Conservation (phyloP, 2,329 filamentous ascomycete species). For the Ophiostoma montium region DNA sequence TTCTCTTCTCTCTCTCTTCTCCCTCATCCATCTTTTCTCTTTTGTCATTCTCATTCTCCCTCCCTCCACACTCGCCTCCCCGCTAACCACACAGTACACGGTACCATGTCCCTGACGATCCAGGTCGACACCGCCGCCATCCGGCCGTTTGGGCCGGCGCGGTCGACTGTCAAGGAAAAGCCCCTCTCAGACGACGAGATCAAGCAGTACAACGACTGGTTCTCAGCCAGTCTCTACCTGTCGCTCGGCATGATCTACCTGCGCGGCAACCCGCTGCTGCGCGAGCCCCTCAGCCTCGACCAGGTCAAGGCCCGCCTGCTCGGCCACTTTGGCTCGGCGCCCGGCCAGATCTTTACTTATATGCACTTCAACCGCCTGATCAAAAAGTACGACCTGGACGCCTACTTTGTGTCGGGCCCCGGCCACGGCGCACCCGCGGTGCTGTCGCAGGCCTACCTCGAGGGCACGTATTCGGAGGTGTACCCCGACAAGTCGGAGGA, state of each 20-base stretch:
- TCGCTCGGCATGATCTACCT: slow-evolving; percentile 72
- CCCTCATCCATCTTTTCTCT: background rate
- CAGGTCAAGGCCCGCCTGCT: slow-evolving; percentile 62
- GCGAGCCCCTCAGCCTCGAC: slow-evolving; percentile 51
- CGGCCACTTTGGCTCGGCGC: slow-evolving; percentile 67
- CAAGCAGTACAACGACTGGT: slow-evolving; percentile 56
- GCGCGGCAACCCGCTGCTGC: slow-evolving; percentile 56
- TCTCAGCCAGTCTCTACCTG: slow-evolving; percentile 61
- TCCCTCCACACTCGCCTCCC: background rate
- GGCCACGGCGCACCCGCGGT: slow-evolving; percentile 67
- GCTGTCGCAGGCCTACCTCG: slow-evolving; percentile 62
- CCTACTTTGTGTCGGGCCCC: slow-evolving; percentile 61
- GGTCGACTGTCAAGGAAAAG: slow-evolving; percentile 46
- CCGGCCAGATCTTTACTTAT: slow-evolving; percentile 69
- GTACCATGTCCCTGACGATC: slow-evolving; percentile 6
- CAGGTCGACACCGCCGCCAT: slow-evolving; percentile 37
- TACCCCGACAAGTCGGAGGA: slow-evolving; percentile 62
- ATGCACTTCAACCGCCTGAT: slow-evolving; percentile 74
- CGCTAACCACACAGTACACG: background rate
- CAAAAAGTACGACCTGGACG: slow-evolving; percentile 63
- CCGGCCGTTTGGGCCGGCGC: slow-evolving; percentile 49
- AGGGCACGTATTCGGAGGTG: slow-evolving; percentile 64
- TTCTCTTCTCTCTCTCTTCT: background rate
- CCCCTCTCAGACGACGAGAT: slow-evolving; percentile 54
- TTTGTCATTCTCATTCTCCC: background rate